Percentiles rank a stretch among this genome's conserved stretches.
Conservation (phyloP, 202 grass and related monocot species). For the Setaria viridis region DNA sequence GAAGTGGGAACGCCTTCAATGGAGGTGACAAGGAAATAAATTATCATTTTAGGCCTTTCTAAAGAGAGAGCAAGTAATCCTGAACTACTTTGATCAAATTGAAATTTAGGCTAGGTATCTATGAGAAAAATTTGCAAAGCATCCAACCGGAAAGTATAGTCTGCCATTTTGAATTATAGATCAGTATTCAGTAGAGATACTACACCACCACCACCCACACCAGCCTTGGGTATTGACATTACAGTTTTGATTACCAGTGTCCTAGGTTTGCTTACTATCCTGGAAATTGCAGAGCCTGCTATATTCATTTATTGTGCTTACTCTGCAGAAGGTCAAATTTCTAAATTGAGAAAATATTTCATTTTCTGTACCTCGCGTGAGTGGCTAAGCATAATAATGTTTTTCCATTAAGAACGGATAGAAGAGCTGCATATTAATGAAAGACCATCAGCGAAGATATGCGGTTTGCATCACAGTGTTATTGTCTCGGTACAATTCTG, state of each 20-base stretch:
- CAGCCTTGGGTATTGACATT: too few relatives aligned
- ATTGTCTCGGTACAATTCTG: not conserved
- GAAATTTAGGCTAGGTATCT: not conserved
- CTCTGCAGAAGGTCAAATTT: not conserved
- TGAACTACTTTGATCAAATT: slow-evolving; percentile 14
- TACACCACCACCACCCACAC: too few relatives aligned
- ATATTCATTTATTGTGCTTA: not conserved
- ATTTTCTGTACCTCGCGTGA: not conserved
- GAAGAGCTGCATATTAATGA: not conserved
- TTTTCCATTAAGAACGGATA: not conserved
- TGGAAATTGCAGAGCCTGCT: not conserved
- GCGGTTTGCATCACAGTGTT: not conserved
- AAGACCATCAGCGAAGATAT: not conserved
- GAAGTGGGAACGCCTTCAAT: not conserved
- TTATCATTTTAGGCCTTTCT: not conserved
- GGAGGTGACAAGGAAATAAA: not conserved
- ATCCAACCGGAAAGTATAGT: not conserved
- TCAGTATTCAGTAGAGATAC: too few relatives aligned
- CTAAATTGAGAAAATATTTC: slow-evolving; percentile 1
- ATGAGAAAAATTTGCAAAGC: not conserved
- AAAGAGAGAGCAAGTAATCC: not conserved
- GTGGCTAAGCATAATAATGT: not conserved
- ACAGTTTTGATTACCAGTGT: too few relatives aligned
- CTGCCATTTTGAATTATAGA: not conserved
- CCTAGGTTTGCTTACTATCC: too few relatives aligned